Percentiles rank a stretch among this genome's conserved stretches.
phyloP scores from a whole-genome alignment of 768 basidiomycete genomes.

The Pisolithus tinctorius region DNA sequence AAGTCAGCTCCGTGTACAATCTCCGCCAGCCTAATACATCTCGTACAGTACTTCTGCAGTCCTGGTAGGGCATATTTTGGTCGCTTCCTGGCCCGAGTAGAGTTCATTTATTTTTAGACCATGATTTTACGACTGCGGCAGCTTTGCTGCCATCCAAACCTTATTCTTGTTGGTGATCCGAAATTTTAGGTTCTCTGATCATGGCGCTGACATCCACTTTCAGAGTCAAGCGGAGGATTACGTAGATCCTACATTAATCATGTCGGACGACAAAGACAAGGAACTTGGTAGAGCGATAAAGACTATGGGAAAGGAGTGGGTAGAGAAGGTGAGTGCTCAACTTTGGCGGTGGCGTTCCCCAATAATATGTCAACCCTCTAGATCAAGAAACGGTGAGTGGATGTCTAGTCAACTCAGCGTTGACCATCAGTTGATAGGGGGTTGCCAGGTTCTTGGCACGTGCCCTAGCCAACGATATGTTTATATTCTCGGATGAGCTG shows the following conservation, averaged over 20 bases:
- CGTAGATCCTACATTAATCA: conserved; percentile 45
- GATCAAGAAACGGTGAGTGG: conserved; percentile 29
- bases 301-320: conserved; percentile 41
- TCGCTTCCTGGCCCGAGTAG: neutral
- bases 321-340: conserved; percentile 7
- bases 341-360: neutral
- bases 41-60: neutral
- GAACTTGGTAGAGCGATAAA: conserved; percentile 48
- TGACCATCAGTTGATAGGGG: neutral
- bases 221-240: conserved; percentile 38
- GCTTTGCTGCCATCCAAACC: conserved; percentile 64
- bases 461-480: conserved; percentile 35
- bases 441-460: conserved; percentile 35
- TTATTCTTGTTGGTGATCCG: conserved; percentile 46
- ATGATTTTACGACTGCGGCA: conserved; percentile 74
- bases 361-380: conserved; percentile 5
- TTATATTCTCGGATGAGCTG: conserved; percentile 42
- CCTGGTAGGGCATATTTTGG: neutral
- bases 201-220: neutral
- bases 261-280: conserved; percentile 43
- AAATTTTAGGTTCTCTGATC: neutral
- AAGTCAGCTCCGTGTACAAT: conserved; percentile 19
- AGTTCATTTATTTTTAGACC: conserved; percentile 32
- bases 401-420: neutral
- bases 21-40: neutral